phyloP scores from a whole-genome alignment of 2,329 filamentous ascomycete genomes.

The Fusarium dimerum region DNA sequence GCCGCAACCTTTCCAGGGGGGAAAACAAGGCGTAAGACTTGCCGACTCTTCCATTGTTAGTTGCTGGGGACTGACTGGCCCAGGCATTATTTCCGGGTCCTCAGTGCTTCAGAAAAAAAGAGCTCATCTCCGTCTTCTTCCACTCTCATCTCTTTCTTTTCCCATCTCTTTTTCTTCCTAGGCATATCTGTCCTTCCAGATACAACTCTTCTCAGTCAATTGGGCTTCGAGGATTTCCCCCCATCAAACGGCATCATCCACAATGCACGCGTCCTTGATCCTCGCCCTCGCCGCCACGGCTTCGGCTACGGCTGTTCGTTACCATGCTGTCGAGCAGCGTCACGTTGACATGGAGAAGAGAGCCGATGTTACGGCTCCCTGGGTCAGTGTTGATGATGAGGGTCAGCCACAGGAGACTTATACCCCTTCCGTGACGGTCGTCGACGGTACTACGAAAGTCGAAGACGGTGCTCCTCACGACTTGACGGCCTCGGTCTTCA shows the following conservation, averaged over 20 bases:
- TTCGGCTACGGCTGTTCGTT: constrained; percentile 24
- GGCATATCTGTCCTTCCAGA: constrained; percentile 12
- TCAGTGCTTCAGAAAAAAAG: constrained; percentile 3
- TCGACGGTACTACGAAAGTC: constrained; percentile 44
- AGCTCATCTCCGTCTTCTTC: constrained; percentile 9
- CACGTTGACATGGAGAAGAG: constrained; percentile 24
- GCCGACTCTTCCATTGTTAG: no score
- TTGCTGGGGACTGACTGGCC: constrained; percentile 14
- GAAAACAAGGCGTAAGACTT: no score
- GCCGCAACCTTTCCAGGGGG: no score
- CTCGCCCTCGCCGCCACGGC: constrained; percentile 31
- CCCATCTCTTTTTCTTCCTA: constrained; percentile 5
- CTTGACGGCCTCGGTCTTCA: constrained; percentile 47
- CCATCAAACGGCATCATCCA: constrained; percentile 7
- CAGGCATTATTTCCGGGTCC: constrained; percentile 15
- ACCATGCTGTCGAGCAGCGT: constrained; percentile 16
- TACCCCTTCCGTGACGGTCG: constrained; percentile 50
- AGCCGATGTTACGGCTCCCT: constrained; percentile 44
- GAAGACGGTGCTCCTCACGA: constrained; percentile 46
- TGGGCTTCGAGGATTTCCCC: constrained; percentile 1
- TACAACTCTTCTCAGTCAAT: constrained; percentile 5
- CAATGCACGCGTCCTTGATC: constrained; percentile 36
- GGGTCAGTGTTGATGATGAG: constrained; percentile 53
- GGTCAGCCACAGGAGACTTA: constrained; percentile 47
- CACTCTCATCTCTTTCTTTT: constrained; percentile 1